phyloP scores from a whole-genome alignment of 352 stramenopile genomes.

The Pythium dissotocum region DNA sequence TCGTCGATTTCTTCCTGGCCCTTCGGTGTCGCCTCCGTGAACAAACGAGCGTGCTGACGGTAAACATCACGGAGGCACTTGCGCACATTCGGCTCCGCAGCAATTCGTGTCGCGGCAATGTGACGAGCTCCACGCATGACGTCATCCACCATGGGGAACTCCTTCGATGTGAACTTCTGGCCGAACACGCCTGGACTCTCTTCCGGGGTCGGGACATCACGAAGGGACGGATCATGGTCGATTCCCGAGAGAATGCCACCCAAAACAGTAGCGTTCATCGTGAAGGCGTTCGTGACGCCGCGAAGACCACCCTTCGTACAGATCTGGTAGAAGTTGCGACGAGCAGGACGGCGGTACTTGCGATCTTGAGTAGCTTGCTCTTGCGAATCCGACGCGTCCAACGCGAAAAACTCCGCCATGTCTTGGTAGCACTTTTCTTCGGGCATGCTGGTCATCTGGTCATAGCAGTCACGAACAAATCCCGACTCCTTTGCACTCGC shows the following conservation, averaged over 20 bases:
- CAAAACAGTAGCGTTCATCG: slow-evolving; percentile 84
- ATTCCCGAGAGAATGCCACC: slow-evolving; percentile 74
- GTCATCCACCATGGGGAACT: slow-evolving; percentile 84
- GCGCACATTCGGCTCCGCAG: slow-evolving; percentile 81
- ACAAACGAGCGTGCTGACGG: slow-evolving; percentile 71
- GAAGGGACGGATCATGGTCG: slow-evolving; percentile 64
- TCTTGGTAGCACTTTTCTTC: slow-evolving; percentile 88
- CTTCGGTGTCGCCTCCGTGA: slow-evolving; percentile 77
- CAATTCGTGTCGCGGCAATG: slow-evolving; percentile 84
- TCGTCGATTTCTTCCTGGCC: slow-evolving; percentile 88
- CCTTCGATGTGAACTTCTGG: slow-evolving; percentile 80
- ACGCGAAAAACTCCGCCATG: slow-evolving; percentile 82
- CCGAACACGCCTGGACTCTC: slow-evolving; percentile 68
- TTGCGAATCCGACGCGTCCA: slow-evolving; percentile 69
- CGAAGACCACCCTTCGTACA: slow-evolving; percentile 84
- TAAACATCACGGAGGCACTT: slow-evolving; percentile 87
- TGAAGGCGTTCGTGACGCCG: slow-evolving; percentile 71
- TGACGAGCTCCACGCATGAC: slow-evolving; percentile 89
- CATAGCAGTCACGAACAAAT: slow-evolving; percentile 84
- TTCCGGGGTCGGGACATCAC: slow-evolving; percentile 73
- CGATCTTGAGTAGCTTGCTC: slow-evolving; percentile 51
- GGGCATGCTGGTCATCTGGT: slow-evolving; percentile 64
- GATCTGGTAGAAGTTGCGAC: slow-evolving; percentile 89
- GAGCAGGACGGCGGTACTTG: slow-evolving; percentile 75
- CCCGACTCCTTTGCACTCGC: slow-evolving; percentile 71